Conservation (phyloP, 1,284 basidiomycete species). For the Ceratobasidium sp. region DNA sequence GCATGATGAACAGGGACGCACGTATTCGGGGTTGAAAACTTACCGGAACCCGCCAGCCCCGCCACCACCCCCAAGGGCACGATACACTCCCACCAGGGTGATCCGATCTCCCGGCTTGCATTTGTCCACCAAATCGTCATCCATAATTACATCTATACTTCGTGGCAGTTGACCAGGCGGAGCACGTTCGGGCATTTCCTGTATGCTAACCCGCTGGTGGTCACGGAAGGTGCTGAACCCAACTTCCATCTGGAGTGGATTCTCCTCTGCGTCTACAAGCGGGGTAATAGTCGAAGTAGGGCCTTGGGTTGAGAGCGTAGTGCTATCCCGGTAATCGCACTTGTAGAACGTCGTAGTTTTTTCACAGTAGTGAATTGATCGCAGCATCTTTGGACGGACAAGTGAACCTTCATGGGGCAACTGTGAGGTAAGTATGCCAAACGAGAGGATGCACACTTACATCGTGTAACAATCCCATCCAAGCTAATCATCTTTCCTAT, state of each 20-base stretch:
- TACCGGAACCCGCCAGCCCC: conserved; percentile 94
- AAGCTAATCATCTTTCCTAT: conserved; percentile 97
- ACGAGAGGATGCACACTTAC: conserved; percentile 56
- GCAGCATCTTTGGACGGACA: conserved; percentile 98
- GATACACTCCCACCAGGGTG: conserved; percentile 95
- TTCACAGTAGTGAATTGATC: conserved; percentile 95
- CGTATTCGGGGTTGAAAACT: conserved; percentile 53
- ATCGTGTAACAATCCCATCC: conserved; percentile 98
- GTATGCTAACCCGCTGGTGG: conserved; percentile 97
- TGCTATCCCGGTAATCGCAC: conserved; percentile 93
- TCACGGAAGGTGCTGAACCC: conserved; percentile 94
- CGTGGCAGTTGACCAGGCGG: conserved; percentile 97
- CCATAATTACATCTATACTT: conserved; percentile 94
- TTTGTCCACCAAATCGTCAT: conserved; percentile 96
- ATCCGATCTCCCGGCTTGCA: conserved; percentile 99
- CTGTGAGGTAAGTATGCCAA: neutral
- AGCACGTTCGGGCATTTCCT: conserved; percentile 99
- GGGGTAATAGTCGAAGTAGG: conserved; percentile 93
- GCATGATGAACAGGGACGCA: conserved; percentile 8
- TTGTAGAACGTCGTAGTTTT: conserved; percentile 86
- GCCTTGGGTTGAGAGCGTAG: conserved; percentile 86
- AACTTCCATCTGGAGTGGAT: conserved; percentile 90
- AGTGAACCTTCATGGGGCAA: conserved; percentile 69
- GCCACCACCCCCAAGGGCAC: conserved; percentile 86
- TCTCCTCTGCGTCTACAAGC: conserved; percentile 90